Evolutionary conservation across 345 rosid genomes (phyloP).

Genomic region (Jatropha curcas): DNA sequence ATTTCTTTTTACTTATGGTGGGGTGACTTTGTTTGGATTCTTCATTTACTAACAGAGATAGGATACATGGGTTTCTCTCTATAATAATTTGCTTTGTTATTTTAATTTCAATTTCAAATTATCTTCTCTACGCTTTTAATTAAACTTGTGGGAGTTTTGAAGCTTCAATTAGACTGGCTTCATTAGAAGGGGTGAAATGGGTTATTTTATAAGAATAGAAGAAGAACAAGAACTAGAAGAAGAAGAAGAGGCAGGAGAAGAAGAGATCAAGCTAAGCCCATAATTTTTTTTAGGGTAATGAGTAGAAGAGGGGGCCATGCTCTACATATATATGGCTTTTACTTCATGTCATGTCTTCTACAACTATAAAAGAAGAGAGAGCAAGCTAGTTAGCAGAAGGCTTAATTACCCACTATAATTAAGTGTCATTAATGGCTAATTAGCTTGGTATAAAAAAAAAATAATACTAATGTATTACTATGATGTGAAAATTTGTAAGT

Average conservation of each 20-base stretch:
- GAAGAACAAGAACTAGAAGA: slow-evolving; percentile 14
- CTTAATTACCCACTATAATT: slow-evolving; percentile 11
- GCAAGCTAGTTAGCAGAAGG: no score
- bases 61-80: slow-evolving; percentile 29
- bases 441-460: slow-evolving; percentile 22
- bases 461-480: slow-evolving; percentile 26
- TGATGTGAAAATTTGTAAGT: slow-evolving; percentile 31
- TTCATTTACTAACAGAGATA: slow-evolving; percentile 45
- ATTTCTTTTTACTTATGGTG: slow-evolving; percentile 32
- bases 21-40: slow-evolving; percentile 46
- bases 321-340: slow-evolving; percentile 2
- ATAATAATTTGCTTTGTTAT: slow-evolving; percentile 12
- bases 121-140: slow-evolving; percentile 15
- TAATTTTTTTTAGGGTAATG: slow-evolving; percentile 18
- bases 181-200: slow-evolving; percentile 21
- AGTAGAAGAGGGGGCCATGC: slow-evolving; percentile 17
- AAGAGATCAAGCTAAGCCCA: slow-evolving; percentile 23
- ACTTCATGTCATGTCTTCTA: slow-evolving; percentile 15
- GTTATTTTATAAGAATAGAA: slow-evolving; percentile 9
- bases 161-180: slow-evolving; percentile 56
- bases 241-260: slow-evolving; percentile 13
- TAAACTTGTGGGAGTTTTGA: slow-evolving; percentile 32
- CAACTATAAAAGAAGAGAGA: slow-evolving; percentile 9
- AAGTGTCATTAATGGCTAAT: slow-evolving; percentile 11
- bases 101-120: neutral